These are phyloP conservation scores for Blastomyces percursus DNA, from an alignment of 2,329 filamentous ascomycete species.

Conservation along the genomic window DNA sequence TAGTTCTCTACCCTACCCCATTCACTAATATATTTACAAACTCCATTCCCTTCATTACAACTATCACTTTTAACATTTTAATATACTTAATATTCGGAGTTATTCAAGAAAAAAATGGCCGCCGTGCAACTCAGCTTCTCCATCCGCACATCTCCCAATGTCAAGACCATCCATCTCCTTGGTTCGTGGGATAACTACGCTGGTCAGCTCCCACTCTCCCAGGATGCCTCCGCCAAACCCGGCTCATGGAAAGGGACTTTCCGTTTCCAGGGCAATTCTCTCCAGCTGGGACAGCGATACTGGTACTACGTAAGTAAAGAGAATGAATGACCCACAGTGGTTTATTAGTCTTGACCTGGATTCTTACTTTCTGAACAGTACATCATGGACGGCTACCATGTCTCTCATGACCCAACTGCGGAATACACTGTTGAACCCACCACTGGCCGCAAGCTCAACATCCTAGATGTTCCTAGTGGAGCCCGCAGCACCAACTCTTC, in stretches of 20 bases:
- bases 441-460: constrained; percentile 92
- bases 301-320: constrained; percentile 73
- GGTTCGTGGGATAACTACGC: constrained; percentile 98
- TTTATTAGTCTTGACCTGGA: not conserved
- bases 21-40: constrained; percentile 2
- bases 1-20: not conserved
- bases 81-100: constrained; percentile 9
- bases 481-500: constrained; percentile 29
- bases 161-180: constrained; percentile 95
- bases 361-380: constrained; percentile 41
- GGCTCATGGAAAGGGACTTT: constrained; percentile 95
- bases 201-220: constrained; percentile 86
- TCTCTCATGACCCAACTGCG: constrained; percentile 89
- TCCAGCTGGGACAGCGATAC: constrained; percentile 85
- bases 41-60: constrained; percentile 1
- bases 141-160: constrained; percentile 87
- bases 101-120: constrained; percentile 54
- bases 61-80: not conserved
- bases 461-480: constrained; percentile 75
- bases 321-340: not conserved
- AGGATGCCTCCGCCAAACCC: constrained; percentile 72
- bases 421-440: constrained; percentile 87
- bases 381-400: constrained; percentile 98
- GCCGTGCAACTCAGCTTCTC: constrained; percentile 89
- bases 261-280: constrained; percentile 77